These are phyloP conservation scores for Pichia insulana DNA, from an alignment of 805 yeast genomes.

Conservation along the genomic window DNA sequence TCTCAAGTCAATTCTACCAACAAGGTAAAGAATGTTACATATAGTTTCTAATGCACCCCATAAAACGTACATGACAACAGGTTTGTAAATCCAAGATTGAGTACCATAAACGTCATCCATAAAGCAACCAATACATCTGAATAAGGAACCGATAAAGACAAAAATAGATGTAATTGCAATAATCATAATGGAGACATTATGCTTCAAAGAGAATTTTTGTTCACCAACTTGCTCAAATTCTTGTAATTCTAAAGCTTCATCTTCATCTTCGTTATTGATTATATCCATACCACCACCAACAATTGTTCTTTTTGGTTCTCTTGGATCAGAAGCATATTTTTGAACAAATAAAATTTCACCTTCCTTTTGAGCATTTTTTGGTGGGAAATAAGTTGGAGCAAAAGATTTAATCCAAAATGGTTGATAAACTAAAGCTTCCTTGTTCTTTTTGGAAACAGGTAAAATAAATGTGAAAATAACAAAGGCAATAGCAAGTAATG, in stretches of 20 bases:
- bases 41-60: conserved; percentile 63
- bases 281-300: conserved; percentile 20
- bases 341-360: conserved; percentile 20
- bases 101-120: conserved; percentile 23
- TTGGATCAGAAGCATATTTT: conserved; percentile 13
- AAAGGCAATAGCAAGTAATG: conserved; percentile 43
- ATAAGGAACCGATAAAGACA: conserved; percentile 41
- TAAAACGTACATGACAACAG: conserved; percentile 54
- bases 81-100: conserved; percentile 38
- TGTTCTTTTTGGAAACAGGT: conserved; percentile 45
- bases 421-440: conserved; percentile 46
- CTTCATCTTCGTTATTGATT: conserved; percentile 4
- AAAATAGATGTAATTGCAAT: conserved; percentile 39
- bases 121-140: conserved; percentile 43
- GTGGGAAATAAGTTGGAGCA: conserved; percentile 48
- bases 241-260: conserved; percentile 15
- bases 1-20: conserved; percentile 64
- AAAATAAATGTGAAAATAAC: conserved; percentile 43
- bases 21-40: conserved; percentile 46
- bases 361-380: conserved; percentile 37
- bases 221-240: conserved; percentile 17
- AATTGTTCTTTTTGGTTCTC: conserved; percentile 21
- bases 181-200: conserved; percentile 42
- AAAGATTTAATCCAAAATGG: conserved; percentile 77
- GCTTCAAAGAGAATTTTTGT: conserved; percentile 29